Percentiles rank a stretch among this genome's conserved stretches.
Evolutionary conservation across 2,329 filamentous ascomycete genomes (phyloP).

Genomic region (Didymella segeticola): DNA sequence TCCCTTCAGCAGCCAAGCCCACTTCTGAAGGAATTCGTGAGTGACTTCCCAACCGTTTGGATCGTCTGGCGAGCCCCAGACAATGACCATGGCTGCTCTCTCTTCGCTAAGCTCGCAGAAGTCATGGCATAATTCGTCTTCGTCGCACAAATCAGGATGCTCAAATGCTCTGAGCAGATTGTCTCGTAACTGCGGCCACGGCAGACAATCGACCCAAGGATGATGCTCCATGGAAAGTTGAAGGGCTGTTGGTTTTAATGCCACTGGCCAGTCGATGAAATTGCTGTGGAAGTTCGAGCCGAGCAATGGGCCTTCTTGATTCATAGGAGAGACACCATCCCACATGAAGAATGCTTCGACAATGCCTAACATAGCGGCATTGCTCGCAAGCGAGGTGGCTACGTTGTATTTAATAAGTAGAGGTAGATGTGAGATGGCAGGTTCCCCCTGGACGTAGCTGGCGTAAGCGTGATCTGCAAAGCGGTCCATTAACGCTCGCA

Average conservation of each 20-base stretch:
- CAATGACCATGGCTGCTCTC: constrained; percentile 43
- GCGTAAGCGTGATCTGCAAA: background rate
- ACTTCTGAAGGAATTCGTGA: constrained; percentile 55
- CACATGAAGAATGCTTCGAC: constrained; percentile 15
- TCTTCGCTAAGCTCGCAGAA: constrained; percentile 17
- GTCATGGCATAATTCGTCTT: constrained; percentile 29
- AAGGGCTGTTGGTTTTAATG: constrained; percentile 44
- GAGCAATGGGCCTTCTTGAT: constrained; percentile 5
- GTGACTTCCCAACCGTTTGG: constrained; percentile 57
- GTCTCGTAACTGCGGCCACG: constrained; percentile 50
- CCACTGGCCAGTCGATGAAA: constrained; percentile 13
- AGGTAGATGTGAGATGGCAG: constrained; percentile 9
- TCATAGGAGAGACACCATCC: constrained; percentile 26
- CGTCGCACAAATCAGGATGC: constrained; percentile 35
- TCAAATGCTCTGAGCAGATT: constrained; percentile 47
- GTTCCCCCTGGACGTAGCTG: background rate
- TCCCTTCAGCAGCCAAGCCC: constrained; percentile 50
- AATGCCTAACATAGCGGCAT: constrained; percentile 19
- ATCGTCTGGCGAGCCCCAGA: constrained; percentile 60
- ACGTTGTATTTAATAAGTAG: constrained; percentile 26
- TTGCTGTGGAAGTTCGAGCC: background rate
- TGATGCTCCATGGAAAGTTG: constrained; percentile 51
- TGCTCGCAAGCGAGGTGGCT: constrained; percentile 15
- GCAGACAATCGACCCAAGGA: constrained; percentile 50
- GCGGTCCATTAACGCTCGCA: background rate